phyloP scores from a whole-genome alignment of 345 rosid genomes.

The Firmiana major region DNA sequence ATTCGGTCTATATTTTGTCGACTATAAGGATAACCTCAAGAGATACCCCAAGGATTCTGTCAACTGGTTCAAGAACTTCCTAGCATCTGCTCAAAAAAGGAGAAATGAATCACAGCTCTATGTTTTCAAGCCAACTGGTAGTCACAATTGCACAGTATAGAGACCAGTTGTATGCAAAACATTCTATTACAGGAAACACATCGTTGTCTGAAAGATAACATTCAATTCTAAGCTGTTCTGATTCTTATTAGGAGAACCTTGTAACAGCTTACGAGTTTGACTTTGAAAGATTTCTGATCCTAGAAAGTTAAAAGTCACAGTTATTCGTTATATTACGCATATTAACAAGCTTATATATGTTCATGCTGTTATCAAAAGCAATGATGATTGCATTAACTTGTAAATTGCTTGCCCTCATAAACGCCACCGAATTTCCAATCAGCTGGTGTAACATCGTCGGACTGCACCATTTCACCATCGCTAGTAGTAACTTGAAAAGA shows the following conservation, averaged over 20 bases:
- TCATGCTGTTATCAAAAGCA: background rate
- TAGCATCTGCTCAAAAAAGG: conserved; percentile 35
- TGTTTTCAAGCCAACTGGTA: background rate
- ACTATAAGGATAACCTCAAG: conserved; percentile 73
- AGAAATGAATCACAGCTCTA: background rate
- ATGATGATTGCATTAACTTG: background rate
- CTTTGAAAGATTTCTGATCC: too few relatives aligned
- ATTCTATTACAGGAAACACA: background rate
- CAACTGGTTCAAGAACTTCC: conserved; percentile 87
- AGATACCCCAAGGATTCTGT: conserved; percentile 90
- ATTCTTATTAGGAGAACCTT: background rate
- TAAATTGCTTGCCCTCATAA: conserved; percentile 30
- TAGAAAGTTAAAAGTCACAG: too few relatives aligned
- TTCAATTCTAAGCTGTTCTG: background rate
- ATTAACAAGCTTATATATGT: background rate
- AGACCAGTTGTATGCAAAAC: background rate
- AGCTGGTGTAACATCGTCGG: conserved; percentile 27
- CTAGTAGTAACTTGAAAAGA: conserved; percentile 45
- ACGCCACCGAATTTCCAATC: conserved; percentile 48
- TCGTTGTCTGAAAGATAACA: background rate
- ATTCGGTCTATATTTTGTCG: conserved; percentile 88
- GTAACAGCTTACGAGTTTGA: too few relatives aligned
- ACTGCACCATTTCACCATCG: conserved; percentile 29
- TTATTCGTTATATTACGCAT: background rate
- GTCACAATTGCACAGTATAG: background rate